A percentile compares a stretch with the other conserved stretches of the same genome.
Evolutionary conservation across 179 eudicot genomes (phyloP).

Genomic region (Sideroxylon spinosum): DNA sequence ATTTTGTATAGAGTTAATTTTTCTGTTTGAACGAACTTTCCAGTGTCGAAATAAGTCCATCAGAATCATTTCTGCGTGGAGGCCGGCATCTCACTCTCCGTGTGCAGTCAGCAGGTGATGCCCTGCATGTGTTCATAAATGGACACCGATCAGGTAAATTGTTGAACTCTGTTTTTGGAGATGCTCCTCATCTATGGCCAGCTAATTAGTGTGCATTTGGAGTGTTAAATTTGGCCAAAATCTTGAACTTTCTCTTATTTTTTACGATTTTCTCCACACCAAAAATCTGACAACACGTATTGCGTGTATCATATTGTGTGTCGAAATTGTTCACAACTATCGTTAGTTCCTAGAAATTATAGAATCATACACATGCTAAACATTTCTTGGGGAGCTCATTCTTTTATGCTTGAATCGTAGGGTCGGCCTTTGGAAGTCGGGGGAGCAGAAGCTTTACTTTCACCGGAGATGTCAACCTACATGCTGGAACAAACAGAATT

Average conservation of each 20-base stretch:
- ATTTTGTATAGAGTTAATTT: not conserved
- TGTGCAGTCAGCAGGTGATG: constrained; percentile 72
- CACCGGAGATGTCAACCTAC: constrained; percentile 46
- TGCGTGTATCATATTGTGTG: too few relatives aligned
- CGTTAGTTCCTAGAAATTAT: not conserved
- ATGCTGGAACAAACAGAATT: constrained; percentile 66
- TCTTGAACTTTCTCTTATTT: too few relatives aligned
- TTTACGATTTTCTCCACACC: too few relatives aligned
- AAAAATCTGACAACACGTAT: too few relatives aligned
- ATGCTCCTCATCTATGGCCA: not conserved
- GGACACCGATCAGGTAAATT: constrained; percentile 58
- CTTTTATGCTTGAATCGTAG: constrained; percentile 32
- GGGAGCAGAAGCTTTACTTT: constrained; percentile 43
- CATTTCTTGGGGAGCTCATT: not conserved
- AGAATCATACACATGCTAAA: not conserved
- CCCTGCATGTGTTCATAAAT: constrained; percentile 63
- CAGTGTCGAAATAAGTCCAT: constrained; percentile 58
- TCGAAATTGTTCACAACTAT: too few relatives aligned
- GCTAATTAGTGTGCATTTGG: too few relatives aligned
- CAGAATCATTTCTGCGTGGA: constrained; percentile 53
- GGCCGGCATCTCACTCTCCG: constrained; percentile 39
- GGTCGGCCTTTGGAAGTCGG: constrained; percentile 68
- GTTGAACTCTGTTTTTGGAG: not conserved
- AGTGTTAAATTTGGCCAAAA: too few relatives aligned
- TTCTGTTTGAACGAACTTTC: constrained; percentile 10